A percentile compares a stretch with the other conserved stretches of the same genome.
Evolutionary conservation across 805 yeast genomes (phyloP).

Genomic region (Suhomyces xylopsoci): DNA sequence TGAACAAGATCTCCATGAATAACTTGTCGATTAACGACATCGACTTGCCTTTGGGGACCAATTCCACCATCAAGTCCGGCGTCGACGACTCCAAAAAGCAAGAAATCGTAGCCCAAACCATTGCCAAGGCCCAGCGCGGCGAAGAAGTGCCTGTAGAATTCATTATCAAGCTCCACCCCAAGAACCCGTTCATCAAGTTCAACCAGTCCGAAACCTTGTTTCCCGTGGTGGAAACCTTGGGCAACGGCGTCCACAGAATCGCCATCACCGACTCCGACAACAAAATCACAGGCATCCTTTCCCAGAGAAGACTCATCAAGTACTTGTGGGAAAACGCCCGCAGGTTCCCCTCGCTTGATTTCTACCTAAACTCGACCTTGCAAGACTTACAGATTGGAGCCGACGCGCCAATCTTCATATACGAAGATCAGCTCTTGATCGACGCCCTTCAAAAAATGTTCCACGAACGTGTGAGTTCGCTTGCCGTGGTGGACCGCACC

Average conservation of each 20-base stretch:
- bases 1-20: conserved; percentile 58
- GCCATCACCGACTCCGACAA: conserved; percentile 64
- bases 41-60: not conserved
- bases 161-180: conserved; percentile 79
- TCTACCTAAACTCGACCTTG: conserved; percentile 63
- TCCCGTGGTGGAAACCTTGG: conserved; percentile 79
- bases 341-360: conserved; percentile 77
- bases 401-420: conserved; percentile 66
- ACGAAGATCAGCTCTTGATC: conserved; percentile 81
- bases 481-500: conserved; percentile 86
- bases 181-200: conserved; percentile 82
- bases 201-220: conserved; percentile 65
- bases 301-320: conserved; percentile 83
- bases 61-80: conserved; percentile 18
- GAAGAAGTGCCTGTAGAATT: conserved; percentile 89
- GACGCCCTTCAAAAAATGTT: conserved; percentile 89
- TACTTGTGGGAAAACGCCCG: conserved; percentile 93
- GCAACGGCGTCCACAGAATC: conserved; percentile 93
- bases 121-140: conserved; percentile 73
- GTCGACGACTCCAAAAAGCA: conserved; percentile 27
- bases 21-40: conserved; percentile 31
- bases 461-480: conserved; percentile 75
- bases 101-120: conserved; percentile 40
- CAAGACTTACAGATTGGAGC: conserved; percentile 76
- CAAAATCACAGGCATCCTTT: conserved; percentile 75